A percentile compares a stretch with the other conserved stretches of the same genome.
These are phyloP conservation scores for Penicillium sclerotigenum DNA, from an alignment of 2,329 filamentous ascomycete genomes.

Conservation along the genomic window DNA sequence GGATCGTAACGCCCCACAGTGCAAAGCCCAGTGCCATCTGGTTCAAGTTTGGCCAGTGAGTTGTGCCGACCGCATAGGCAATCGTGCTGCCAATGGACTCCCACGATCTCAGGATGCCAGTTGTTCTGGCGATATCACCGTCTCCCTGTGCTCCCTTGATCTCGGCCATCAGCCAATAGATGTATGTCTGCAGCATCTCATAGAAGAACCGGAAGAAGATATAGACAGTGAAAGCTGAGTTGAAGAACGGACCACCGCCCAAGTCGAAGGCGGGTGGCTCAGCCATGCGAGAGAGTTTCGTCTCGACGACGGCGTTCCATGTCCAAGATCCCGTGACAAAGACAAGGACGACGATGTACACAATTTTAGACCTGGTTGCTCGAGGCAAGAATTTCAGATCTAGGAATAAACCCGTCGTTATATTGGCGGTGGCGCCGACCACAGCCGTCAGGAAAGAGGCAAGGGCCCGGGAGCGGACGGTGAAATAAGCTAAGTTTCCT, in stretches of 20 bases:
- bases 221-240: conserved; percentile 47
- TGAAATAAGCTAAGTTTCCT: conserved; percentile 43
- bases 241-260: conserved; percentile 19
- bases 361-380: conserved; percentile 43
- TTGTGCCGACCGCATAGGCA: conserved; percentile 33
- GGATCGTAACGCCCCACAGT: conserved; percentile 30
- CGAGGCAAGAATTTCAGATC: conserved; percentile 45
- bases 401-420: conserved; percentile 12
- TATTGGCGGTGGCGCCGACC: conserved; percentile 44
- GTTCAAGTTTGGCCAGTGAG: conserved; percentile 29
- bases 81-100: conserved; percentile 34
- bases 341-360: conserved; percentile 43
- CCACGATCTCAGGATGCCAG: conserved; percentile 33
- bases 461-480: conserved; percentile 49
- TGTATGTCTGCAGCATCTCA: conserved; percentile 52
- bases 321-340: conserved; percentile 46
- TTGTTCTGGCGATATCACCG: conserved; percentile 32
- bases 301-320: conserved; percentile 51
- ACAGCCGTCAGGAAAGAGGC: conserved; percentile 46
- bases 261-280: conserved; percentile 43
- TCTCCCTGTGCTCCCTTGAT: conserved; percentile 27
- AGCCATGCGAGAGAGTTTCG: conserved; percentile 47
- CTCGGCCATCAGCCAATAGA: conserved; percentile 50
- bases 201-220: conserved; percentile 53
- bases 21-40: conserved; percentile 33